Percentiles rank a stretch among this genome's conserved stretches.
phyloP scores from a whole-genome alignment of 768 basidiomycete species.

The Sarcodon sp. region DNA sequence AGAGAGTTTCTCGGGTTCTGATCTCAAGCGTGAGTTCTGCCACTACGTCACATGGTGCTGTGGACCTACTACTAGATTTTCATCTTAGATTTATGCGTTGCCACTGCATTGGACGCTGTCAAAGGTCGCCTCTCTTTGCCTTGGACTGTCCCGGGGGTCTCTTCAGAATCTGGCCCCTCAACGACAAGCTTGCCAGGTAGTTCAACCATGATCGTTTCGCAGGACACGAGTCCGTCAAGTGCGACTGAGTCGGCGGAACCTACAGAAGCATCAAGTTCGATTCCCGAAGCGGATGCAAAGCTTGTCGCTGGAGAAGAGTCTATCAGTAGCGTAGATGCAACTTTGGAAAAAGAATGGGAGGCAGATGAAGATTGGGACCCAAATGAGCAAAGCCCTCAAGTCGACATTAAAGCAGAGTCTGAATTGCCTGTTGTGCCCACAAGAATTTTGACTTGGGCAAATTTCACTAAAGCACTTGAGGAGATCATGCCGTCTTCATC shows the following conservation, averaged over 20 bases:
- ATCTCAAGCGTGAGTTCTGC: constrained; percentile 70
- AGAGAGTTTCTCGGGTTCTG: constrained; percentile 86
- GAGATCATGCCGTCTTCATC: constrained; percentile 89
- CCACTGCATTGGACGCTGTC: constrained; percentile 83
- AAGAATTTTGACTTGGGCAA: constrained; percentile 16
- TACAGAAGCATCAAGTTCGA: too few species aligned
- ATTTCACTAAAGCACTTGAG: constrained; percentile 76
- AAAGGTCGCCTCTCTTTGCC: constrained; percentile 77
- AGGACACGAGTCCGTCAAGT: too few species aligned
- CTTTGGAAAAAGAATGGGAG: background rate
- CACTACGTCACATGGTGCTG: constrained; percentile 1
- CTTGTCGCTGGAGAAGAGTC: too few species aligned
- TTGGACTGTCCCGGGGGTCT: constrained; percentile 33
- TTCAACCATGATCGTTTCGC: too few species aligned
- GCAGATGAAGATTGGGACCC: constrained; percentile 1
- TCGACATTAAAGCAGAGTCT: background rate
- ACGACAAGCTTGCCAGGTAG: too few species aligned
- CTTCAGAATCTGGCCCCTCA: constrained; percentile 1
- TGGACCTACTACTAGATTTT: constrained; percentile 2
- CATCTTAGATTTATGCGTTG: constrained; percentile 76
- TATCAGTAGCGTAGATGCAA: too few species aligned
- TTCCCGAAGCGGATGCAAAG: too few species aligned
- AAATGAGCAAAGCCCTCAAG: background rate
- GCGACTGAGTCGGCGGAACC: too few species aligned
- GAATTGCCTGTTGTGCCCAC: constrained; percentile 1